Base-by-base conservation (phyloP, 805 yeast genomes). In the Pichia rugopelliculosa region DNA sequence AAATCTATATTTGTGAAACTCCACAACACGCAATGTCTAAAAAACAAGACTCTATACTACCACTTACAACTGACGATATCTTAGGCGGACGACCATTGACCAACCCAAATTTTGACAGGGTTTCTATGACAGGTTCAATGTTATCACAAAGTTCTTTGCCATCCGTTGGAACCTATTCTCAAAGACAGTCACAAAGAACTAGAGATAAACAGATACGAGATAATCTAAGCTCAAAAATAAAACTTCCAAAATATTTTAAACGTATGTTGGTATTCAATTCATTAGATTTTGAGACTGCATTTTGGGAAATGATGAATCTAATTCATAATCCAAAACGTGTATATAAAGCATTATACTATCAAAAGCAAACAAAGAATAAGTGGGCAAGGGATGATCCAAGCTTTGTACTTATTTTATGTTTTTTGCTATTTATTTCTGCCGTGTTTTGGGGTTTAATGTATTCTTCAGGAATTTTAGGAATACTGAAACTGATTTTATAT, bases 361-460 rank as follows among this genome's bases (percentile, higher is more conserved):
- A 87, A 55, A 84, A 81, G 57, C 91, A 85, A 56, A 82, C 88
- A 2, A 82, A 79, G 58, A 77, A 82, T 56, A 77, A 79, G 53
- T 88, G 95, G 83, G 82, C 95, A 1, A 74, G 97, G 53, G 96
- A 90, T 64, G 97, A 89, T 64, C 97, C 97, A 0, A 82, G 93
- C 24, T 89, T 90, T 59, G 79, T 87, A 52, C 75, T 90, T 27
- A 68, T 90, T 37, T 69, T 89, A 45, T 75, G 85, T n/a, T 69
- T 72, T 2, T 75, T 89, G 50, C 67, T 90, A 24, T 72, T 79
- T 1, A 62, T 87, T 4, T 80, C 90, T 52, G 96, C 96, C 0
- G 59, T 90, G 21, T 93, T 88, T 1, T 89, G 96, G 96, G 96
- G 96, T 4, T 65, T 86, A 42, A 85, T 88, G 1, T 89, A 87